A percentile compares a stretch with the other conserved stretches of the same genome.
Conservation (phyloP, 2,329 filamentous ascomycete species). For the Botrytis medusae region DNA sequence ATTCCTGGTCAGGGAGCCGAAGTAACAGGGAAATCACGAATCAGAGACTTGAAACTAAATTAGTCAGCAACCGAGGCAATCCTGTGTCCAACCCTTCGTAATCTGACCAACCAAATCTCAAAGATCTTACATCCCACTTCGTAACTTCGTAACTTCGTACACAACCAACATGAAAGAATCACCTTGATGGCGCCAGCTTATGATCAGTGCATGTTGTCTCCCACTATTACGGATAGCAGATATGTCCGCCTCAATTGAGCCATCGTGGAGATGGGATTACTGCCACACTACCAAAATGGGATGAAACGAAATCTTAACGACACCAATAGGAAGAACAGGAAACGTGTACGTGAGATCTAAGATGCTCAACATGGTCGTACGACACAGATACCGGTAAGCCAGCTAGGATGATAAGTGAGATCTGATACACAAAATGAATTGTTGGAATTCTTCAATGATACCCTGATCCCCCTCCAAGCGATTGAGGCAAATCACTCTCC, state of each 20-base stretch:
- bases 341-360: background rate
- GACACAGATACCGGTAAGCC: background rate
- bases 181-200: slow-evolving; percentile 8
- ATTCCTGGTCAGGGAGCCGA: slow-evolving; percentile 10
- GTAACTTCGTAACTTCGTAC: background rate
- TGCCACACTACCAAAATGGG: background rate
- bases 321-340: background rate
- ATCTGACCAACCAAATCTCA: slow-evolving; percentile 19
- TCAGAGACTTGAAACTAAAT: background rate
- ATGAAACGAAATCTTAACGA: slow-evolving; percentile 7
- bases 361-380: background rate
- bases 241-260: background rate
- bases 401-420: background rate
- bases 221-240: background rate
- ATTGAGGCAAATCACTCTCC: slow-evolving; percentile 3
- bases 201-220: slow-evolving; percentile 10
- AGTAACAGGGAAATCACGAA: background rate
- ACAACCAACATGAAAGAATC: background rate
- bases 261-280: background rate
- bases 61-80: slow-evolving; percentile 17
- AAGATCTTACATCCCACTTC: slow-evolving; percentile 12
- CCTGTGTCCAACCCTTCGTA: slow-evolving; percentile 8
- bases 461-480: background rate
- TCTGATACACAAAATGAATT: slow-evolving; percentile 7
- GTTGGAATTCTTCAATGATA: background rate